A percentile compares a stretch with the other conserved stretches of the same genome.
Conservation (phyloP, 768 basidiomycete species). For the Naganishia kalamii region DNA sequence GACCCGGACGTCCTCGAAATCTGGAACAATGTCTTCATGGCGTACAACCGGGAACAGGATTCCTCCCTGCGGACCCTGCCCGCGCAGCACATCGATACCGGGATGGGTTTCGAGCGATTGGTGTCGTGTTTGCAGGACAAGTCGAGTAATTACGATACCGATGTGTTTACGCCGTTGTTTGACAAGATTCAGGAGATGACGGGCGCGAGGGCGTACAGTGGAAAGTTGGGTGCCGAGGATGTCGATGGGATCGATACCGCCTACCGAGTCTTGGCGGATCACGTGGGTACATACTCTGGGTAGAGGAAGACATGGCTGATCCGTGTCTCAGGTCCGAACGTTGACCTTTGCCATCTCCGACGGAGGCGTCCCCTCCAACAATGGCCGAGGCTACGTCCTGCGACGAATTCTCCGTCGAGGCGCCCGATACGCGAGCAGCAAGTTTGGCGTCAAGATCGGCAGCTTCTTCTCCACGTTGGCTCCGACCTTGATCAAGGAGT, state of each 20-base stretch:
- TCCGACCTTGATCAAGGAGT: conserved; percentile 79
- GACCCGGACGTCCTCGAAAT: conserved; percentile 89
- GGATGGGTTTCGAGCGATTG: conserved; percentile 97
- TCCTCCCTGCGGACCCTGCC: conserved; percentile 74
- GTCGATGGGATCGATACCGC: conserved; percentile 92
- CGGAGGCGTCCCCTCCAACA: conserved; percentile 91
- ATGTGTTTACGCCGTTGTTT: conserved; percentile 87
- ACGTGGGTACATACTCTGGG: conserved; percentile 51
- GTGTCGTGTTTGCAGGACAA: conserved; percentile 89
- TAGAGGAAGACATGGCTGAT: not conserved
- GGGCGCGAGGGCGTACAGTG: conserved; percentile 76
- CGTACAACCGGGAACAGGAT: conserved; percentile 91
- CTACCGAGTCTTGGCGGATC: conserved; percentile 94
- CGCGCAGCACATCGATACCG: conserved; percentile 93
- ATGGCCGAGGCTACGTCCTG: conserved; percentile 95
- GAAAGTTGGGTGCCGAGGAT: conserved; percentile 93
- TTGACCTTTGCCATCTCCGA: conserved; percentile 93
- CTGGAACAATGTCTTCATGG: conserved; percentile 99
- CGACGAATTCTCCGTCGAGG: conserved; percentile 87
- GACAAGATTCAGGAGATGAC: conserved; percentile 77
- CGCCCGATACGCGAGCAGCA: conserved; percentile 91
- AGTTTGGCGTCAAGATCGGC: conserved; percentile 84
- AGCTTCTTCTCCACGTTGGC: conserved; percentile 89
- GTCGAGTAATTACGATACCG: conserved; percentile 95
- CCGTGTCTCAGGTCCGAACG: conserved; percentile 53